phyloP scores from a whole-genome alignment of 345 rosid species.

The Linum trigynum region DNA sequence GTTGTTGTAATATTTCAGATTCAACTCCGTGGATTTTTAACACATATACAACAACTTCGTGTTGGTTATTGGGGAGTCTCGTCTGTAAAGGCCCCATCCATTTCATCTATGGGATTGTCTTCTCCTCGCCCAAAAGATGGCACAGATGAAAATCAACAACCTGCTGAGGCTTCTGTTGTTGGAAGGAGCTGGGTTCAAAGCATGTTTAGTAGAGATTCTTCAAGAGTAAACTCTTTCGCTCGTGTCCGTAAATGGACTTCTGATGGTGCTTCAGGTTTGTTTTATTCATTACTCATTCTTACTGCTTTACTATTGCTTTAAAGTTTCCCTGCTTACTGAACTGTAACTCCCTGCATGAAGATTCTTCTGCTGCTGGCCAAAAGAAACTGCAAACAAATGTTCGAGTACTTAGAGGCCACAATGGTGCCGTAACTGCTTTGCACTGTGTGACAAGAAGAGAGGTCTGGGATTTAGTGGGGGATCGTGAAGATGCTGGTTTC shows the following conservation, averaged over 20 bases:
- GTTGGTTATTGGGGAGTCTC: conserved; percentile 89
- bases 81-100: conserved; percentile 49
- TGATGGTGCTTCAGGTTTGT: conserved; percentile 59
- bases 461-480: conserved; percentile 97
- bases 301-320: conserved; percentile 6
- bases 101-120: conserved; percentile 57
- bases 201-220: conserved; percentile 91
- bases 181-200: conserved; percentile 99
- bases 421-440: conserved; percentile 88
- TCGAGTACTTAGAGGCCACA: conserved; percentile 81
- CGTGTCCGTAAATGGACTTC: conserved; percentile 82
- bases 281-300: neutral
- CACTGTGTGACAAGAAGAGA: conserved; percentile 97
- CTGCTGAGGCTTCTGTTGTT: conserved; percentile 83
- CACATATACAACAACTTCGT: conserved; percentile 91
- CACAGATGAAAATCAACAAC: conserved; percentile 64
- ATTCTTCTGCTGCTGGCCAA: conserved; percentile 62
- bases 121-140: conserved; percentile 83
- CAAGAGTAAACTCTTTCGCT: conserved; percentile 61
- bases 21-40: conserved; percentile 85
- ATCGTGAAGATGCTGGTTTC: conserved; percentile 99
- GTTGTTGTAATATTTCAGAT: conserved; percentile 38
- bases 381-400: conserved; percentile 90
- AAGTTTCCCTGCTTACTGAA: conserved; percentile 28
- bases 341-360: conserved; percentile 45